Base-by-base conservation (phyloP, 2,329 filamentous ascomycete genomes). In the Alternaria atra region DNA sequence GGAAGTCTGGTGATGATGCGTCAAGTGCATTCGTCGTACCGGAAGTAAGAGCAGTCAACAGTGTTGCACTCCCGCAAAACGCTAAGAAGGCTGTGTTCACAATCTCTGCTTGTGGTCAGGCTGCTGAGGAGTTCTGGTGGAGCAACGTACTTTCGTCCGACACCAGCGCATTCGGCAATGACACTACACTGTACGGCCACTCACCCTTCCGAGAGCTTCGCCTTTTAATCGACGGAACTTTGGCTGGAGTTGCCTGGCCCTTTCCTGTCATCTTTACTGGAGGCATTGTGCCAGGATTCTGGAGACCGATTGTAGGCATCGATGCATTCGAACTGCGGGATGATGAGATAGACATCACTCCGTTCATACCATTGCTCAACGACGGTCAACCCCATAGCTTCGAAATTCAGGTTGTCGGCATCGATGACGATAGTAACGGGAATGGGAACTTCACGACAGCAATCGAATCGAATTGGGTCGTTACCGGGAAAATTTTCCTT, bases 51-150 rank as follows among this genome's bases (percentile, higher is more conserved):
- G 89, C 90, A 1, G 84, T 83, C 1, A 86, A 85, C 63, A 82
- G 81, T 0, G 77, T 93, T 42, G 79, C 68, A n/a, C 82, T 96
- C 43, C 92, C 92, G 2, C 82, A 80, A 51, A 90, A 92, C 70
- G 84, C 84, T 20, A 85, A 86, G 54, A 87, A 89, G 58, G 92
- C 92, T 17, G 86, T 93, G 8, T 87, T 94, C 56, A 88, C 90
- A 0, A 84, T 95, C n/a, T 88, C 90, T 8, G 91, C 92, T 15
- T 92, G 89, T 66, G 92, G 91, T 0, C 92, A 95, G 75, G 84
- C 85, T 0, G 80, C 84, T 15, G 92, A 95, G 79, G 92, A 96
- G 75, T 94, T 94, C 71, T 96, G 92, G 91, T 95, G 91, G 88
- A 86, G 85, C 58, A 94, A 94, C 71, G 88, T 93, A 1, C 85